Evolutionary conservation across 2,329 filamentous ascomycete genomes (phyloP).

Genomic region (Orbilia ellipsospora): DNA sequence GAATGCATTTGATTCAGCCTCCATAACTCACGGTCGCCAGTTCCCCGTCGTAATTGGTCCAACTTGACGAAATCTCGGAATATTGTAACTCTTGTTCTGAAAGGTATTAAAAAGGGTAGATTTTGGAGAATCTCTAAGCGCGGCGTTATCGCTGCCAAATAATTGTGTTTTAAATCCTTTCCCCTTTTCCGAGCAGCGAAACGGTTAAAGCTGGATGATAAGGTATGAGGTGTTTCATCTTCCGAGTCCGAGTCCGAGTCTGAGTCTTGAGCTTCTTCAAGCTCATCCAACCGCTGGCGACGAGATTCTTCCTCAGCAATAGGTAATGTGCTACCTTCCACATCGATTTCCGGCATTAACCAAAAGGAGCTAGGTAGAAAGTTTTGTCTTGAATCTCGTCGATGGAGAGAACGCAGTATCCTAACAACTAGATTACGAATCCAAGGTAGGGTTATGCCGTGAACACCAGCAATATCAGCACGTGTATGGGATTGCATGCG

Average conservation of each 20-base stretch:
- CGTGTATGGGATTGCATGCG: slow-evolving; percentile 76
- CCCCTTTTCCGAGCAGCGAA: slow-evolving; percentile 73
- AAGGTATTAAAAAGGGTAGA: slow-evolving; percentile 97
- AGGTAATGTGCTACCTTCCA: slow-evolving; percentile 84
- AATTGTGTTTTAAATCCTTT: slow-evolving; percentile 63
- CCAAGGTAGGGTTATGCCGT: slow-evolving; percentile 80
- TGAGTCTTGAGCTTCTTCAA: slow-evolving; percentile 71
- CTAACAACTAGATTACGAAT: slow-evolving; percentile 38
- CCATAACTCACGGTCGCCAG: slow-evolving; percentile 32
- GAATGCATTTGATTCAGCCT: slow-evolving; percentile 61
- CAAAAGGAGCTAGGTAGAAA: slow-evolving; percentile 88
- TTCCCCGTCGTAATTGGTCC: slow-evolving; percentile 73
- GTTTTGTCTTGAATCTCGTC: slow-evolving; percentile 83
- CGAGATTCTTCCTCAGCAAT: slow-evolving; percentile 88
- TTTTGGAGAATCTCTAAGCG: slow-evolving; percentile 91
- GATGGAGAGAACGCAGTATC: slow-evolving; percentile 80
- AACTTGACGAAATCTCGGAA: slow-evolving; percentile 91
- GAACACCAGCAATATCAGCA: slow-evolving; percentile 80
- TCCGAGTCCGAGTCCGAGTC: slow-evolving; percentile 66
- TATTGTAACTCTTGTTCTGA: slow-evolving; percentile 88
- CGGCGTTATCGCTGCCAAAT: slow-evolving; percentile 82
- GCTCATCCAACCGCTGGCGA: slow-evolving; percentile 74
- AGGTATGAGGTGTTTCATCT: slow-evolving; percentile 67
- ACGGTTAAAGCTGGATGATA: slow-evolving; percentile 73
- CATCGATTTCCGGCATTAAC: slow-evolving; percentile 92